Conservation (phyloP, 768 basidiomycete genomes). For the Collybiopsis luxurians region DNA sequence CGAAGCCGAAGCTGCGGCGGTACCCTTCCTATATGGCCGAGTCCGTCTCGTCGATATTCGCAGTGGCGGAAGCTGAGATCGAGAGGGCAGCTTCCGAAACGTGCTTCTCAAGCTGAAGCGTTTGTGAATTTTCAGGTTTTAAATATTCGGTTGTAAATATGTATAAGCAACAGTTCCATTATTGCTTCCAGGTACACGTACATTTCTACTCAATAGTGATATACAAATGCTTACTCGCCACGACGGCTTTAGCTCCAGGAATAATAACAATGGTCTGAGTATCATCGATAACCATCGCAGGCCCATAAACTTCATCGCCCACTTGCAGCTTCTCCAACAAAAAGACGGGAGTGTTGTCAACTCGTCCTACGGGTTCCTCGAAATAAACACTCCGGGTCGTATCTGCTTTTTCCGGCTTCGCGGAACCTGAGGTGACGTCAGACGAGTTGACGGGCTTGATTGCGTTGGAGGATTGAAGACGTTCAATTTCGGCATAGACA, state of each 20-base stretch:
- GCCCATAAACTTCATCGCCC: conserved; percentile 77
- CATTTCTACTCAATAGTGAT: background rate
- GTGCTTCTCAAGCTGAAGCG: no score
- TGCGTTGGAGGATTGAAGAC: conserved; percentile 24
- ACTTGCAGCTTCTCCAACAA: conserved; percentile 59
- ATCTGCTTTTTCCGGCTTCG: conserved; percentile 40
- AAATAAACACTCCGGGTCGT: conserved; percentile 74
- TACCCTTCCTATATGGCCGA: no score
- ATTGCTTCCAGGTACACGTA: background rate
- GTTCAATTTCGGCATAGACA: conserved; percentile 69
- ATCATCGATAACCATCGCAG: conserved; percentile 92
- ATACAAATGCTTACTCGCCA: conserved; percentile 42
- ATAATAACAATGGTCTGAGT: conserved; percentile 94
- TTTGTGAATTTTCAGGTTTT: no score
- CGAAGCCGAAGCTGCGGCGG: no score
- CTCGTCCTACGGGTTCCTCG: conserved; percentile 65
- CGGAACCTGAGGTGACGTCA: background rate
- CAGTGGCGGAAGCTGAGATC: no score
- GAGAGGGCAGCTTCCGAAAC: no score
- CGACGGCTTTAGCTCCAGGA: conserved; percentile 64
- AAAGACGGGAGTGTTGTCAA: conserved; percentile 79
- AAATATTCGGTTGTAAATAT: no score
- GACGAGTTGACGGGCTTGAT: background rate
- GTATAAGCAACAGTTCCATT: background rate
- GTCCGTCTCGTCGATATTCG: no score